Conservation (phyloP, 208 protist genomes). For the Crithidia bombi region DNA sequence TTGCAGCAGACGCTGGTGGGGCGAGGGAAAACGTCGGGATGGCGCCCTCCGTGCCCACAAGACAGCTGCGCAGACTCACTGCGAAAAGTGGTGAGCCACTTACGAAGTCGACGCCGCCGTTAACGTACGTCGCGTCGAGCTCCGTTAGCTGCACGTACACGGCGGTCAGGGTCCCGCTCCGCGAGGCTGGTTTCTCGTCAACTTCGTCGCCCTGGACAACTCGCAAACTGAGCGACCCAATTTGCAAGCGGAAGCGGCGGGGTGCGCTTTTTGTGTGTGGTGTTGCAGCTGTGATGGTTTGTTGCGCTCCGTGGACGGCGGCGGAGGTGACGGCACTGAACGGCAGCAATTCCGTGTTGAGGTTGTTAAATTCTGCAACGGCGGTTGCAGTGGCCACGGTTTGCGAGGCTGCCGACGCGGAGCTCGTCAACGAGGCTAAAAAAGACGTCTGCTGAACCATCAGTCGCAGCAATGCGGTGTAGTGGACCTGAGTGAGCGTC, state of each 20-base stretch:
- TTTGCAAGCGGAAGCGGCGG: conserved; percentile 13
- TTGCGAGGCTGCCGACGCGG: conserved; percentile 17
- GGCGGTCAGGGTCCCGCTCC: not conserved
- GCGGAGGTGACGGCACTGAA: too few relatives aligned
- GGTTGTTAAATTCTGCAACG: too few relatives aligned
- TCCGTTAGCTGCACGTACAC: conserved; percentile 24
- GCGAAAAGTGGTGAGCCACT: conserved; percentile 10
- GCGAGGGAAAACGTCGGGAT: conserved; percentile 26
- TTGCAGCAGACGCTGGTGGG: not conserved
- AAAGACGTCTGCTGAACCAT: conserved; percentile 32
- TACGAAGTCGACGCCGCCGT: not conserved
- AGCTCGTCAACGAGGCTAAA: conserved; percentile 9
- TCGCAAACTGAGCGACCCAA: conserved; percentile 18
- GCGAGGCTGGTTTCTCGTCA: not conserved
- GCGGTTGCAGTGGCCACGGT: not conserved
- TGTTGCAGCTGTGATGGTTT: not conserved
- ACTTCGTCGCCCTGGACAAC: conserved; percentile 18
- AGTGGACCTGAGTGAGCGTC: conserved; percentile 31
- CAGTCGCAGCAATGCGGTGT: conserved; percentile 29
- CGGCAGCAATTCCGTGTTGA: too few relatives aligned
- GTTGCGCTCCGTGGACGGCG: too few relatives aligned
- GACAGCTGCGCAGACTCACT: conserved; percentile 21
- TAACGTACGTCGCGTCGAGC: conserved; percentile 22
- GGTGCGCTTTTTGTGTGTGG: not conserved
- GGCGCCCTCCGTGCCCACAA: conserved; percentile 21